Percentiles rank a stretch among this genome's conserved stretches.
phyloP scores from a whole-genome alignment of 495 filamentous ascomycete species.

The Annulohypoxylon bovei region DNA sequence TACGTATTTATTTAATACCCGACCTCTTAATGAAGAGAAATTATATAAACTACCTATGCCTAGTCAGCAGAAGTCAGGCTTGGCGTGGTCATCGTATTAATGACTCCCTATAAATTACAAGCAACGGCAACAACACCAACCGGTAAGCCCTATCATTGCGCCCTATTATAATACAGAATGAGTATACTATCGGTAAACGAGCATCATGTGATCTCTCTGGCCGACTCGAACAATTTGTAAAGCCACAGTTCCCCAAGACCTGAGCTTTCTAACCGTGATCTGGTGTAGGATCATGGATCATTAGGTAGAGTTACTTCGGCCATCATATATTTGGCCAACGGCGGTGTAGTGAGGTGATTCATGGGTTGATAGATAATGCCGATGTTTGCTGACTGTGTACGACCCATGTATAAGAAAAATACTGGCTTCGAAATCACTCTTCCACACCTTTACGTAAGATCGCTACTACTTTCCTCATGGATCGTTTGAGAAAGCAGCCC shows the following conservation, averaged over 20 bases:
- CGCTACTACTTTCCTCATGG: slow-evolving; percentile 70
- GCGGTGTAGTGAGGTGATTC: not conserved
- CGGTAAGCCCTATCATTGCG: not conserved
- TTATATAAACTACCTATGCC: not conserved
- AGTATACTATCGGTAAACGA: not conserved
- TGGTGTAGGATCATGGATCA: not conserved
- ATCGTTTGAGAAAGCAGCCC: slow-evolving; percentile 68
- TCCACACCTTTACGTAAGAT: slow-evolving; percentile 24
- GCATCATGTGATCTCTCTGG: not conserved
- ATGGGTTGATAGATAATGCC: not conserved
- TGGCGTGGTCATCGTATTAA: not conserved
- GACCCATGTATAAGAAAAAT: not conserved
- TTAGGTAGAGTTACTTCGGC: not conserved
- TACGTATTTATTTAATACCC: not conserved
- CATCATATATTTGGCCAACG: not conserved
- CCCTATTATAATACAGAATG: not conserved
- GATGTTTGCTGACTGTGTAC: not conserved
- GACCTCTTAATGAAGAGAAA: not conserved
- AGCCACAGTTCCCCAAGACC: not conserved
- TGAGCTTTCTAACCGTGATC: not conserved
- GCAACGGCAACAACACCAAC: too few relatives aligned
- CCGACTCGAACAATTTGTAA: not conserved
- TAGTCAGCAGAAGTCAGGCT: not conserved
- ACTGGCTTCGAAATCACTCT: not conserved
- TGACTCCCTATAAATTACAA: not conserved